Conservation (phyloP, 148 eudicot genomes). For the Rhododendron henanense region DNA sequence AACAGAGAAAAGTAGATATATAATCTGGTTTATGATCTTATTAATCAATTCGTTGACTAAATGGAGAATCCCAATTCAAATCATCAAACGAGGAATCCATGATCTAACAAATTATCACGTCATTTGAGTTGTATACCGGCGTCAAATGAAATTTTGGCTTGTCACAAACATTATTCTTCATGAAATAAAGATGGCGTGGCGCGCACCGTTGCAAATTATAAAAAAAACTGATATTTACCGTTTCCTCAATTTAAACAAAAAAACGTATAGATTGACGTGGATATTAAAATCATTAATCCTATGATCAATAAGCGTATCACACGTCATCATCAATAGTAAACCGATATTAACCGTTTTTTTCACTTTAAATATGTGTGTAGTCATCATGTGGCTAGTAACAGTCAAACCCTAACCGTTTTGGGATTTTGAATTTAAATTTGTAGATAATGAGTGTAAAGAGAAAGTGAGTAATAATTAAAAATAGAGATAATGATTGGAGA, state of each 20-base stretch:
- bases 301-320: not conserved
- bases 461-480: too few species aligned
- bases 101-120: not conserved
- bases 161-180: not conserved
- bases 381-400: not conserved
- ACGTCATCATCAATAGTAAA: not conserved
- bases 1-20: too few species aligned
- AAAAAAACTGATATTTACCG: not conserved
- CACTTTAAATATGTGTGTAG: not conserved
- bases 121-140: not conserved
- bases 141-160: not conserved
- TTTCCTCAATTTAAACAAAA: not conserved
- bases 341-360: not conserved
- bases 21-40: not conserved
- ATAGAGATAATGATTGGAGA: accelerated
- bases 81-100: not conserved
- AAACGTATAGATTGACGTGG: not conserved
- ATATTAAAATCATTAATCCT: not conserved
- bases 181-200: not conserved
- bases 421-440: too few species aligned
- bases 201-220: not conserved
- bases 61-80: not conserved
- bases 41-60: not conserved
- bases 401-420: too few species aligned
- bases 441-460: too few species aligned